These are phyloP conservation scores for Kwoniella shandongensis DNA, from an alignment of 768 basidiomycete species.

Conservation along the genomic window DNA sequence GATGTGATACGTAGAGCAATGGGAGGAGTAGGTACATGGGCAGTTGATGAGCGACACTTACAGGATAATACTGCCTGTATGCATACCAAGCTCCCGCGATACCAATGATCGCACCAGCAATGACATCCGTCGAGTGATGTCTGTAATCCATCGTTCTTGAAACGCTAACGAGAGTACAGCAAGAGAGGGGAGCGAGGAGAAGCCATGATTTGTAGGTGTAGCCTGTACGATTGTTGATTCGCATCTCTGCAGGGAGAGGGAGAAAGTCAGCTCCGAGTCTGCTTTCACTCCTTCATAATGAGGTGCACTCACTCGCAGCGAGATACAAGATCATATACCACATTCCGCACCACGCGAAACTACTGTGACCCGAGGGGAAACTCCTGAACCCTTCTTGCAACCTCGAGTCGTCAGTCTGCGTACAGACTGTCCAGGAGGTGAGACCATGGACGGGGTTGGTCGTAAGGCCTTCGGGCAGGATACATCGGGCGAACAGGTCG, in stretches of 20 bases:
- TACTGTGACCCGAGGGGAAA: slow-evolving; percentile 48
- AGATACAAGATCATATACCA: slow-evolving; percentile 44
- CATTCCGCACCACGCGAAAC: slow-evolving; percentile 52
- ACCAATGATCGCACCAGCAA: slow-evolving; percentile 49
- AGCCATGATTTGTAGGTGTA: slow-evolving; percentile 52
- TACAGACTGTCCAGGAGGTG: slow-evolving; percentile 48
- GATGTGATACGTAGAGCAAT: too few relatives aligned
- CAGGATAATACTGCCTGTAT: slow-evolving; percentile 51
- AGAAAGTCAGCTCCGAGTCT: too few relatives aligned
- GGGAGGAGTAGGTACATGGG: too few relatives aligned
- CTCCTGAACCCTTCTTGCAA: slow-evolving; percentile 49
- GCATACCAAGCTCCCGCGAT: slow-evolving; percentile 41
- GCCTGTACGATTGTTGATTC: slow-evolving; percentile 36
- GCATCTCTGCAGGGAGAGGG: slow-evolving; percentile 29
- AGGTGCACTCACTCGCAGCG: slow-evolving; percentile 41
- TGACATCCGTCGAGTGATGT: slow-evolving; percentile 48
- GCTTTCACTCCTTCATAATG: too few relatives aligned
- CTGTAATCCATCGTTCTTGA: slow-evolving; percentile 52
- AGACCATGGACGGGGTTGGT: slow-evolving; percentile 44
- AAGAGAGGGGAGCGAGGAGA: slow-evolving; percentile 43
- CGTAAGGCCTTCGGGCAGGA: slow-evolving; percentile 40
- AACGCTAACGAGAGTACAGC: slow-evolving; percentile 39
- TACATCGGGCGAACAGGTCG: slow-evolving; percentile 49
- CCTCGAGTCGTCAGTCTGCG: slow-evolving; percentile 29
- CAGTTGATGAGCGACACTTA: slow-evolving; percentile 10